phyloP scores from a whole-genome alignment of 495 filamentous ascomycete genomes.

The Lichina pygmaea region DNA sequence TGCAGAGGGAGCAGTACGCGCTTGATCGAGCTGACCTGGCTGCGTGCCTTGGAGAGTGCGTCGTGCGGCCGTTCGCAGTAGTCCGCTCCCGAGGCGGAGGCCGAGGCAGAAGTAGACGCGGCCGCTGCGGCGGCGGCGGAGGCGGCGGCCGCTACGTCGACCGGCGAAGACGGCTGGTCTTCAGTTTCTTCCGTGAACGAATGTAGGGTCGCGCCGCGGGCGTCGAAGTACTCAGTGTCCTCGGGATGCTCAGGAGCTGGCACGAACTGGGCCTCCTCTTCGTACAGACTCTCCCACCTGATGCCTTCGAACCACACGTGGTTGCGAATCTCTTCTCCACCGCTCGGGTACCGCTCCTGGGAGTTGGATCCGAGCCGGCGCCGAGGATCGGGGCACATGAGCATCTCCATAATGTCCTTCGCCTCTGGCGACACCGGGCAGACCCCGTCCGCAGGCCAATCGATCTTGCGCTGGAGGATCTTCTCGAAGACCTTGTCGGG shows the following conservation, averaged over 20 bases:
- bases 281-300: constrained; percentile 70
- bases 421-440: constrained; percentile 44
- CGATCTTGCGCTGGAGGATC: constrained; percentile 65
- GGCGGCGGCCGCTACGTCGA: constrained; percentile 22
- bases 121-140: too few species aligned
- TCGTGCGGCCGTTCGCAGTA: constrained; percentile 55
- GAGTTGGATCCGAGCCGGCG: constrained; percentile 64
- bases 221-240: constrained; percentile 94
- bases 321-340: constrained; percentile 67
- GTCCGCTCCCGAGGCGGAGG: constrained; percentile 18
- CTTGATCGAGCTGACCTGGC: constrained; percentile 60
- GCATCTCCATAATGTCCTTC: constrained; percentile 72
- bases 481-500: constrained; percentile 94
- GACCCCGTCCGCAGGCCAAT: constrained; percentile 57
- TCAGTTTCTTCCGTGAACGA: constrained; percentile 81
- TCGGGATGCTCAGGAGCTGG: constrained; percentile 80
- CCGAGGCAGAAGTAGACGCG: too few species aligned
- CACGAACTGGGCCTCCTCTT: constrained; percentile 90
- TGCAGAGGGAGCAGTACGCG: constrained; percentile 81
- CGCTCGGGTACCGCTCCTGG: constrained; percentile 48
- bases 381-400: constrained; percentile 59
- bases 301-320: constrained; percentile 76
- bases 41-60: constrained; percentile 69
- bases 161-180: constrained; percentile 52
- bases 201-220: constrained; percentile 69